These are phyloP conservation scores for Hanseniaspora valbyensis DNA, from an alignment of 805 yeast species.

Conservation along the genomic window DNA sequence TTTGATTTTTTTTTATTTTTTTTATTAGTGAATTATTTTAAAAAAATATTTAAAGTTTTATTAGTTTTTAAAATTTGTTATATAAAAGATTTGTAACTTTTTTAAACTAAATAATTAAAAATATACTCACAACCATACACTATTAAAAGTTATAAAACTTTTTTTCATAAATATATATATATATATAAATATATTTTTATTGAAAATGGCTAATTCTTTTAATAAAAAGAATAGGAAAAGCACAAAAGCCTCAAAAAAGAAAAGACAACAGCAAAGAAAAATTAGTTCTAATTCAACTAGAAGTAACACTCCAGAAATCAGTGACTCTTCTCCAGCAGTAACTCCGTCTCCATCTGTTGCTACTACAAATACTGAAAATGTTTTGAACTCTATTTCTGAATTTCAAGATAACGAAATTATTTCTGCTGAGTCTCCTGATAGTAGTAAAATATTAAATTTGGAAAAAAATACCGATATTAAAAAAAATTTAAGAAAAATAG, in stretches of 20 bases:
- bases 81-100: too few species aligned
- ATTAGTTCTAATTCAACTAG: not conserved
- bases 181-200: not conserved
- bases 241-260: constrained; percentile 3
- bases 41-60: too few species aligned
- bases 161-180: not conserved
- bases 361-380: not conserved
- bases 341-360: not conserved
- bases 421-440: not conserved
- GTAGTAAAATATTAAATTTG: not conserved
- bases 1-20: not conserved
- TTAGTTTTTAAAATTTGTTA: too few species aligned
- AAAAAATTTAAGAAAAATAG: not conserved
- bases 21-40: too few species aligned
- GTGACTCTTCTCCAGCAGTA: not conserved
- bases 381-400: not conserved
- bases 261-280: not conserved
- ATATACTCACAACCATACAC: too few species aligned
- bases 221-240: constrained; percentile 2
- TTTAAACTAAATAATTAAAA: too few species aligned
- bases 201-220: not conserved
- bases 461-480: not conserved
- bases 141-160: too few species aligned
- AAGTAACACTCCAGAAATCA: not conserved
- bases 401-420: not conserved